phyloP scores from a whole-genome alignment of 2,329 filamentous ascomycete genomes.

The Beauveria bassiana region DNA sequence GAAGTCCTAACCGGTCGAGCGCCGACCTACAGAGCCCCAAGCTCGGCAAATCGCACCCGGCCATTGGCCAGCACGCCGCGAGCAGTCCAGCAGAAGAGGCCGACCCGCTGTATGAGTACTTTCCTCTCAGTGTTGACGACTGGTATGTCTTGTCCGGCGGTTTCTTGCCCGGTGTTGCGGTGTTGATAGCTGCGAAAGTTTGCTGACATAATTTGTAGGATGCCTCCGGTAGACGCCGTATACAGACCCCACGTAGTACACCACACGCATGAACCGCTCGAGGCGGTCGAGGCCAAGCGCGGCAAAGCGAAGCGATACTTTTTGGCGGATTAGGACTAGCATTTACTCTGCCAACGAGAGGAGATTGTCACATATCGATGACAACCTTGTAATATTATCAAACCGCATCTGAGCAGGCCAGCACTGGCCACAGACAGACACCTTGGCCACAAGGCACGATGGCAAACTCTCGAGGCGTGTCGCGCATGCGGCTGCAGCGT shows the following conservation, averaged over 20 bases:
- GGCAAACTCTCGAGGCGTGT: not conserved
- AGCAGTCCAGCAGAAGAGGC: constrained; percentile 66
- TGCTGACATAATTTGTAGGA: constrained; percentile 38
- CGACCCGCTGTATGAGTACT: constrained; percentile 89
- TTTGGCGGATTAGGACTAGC: constrained; percentile 46
- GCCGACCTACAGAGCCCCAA: constrained; percentile 45
- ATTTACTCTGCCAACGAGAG: not conserved
- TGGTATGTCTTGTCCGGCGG: constrained; percentile 44
- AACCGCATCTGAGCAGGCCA: not conserved
- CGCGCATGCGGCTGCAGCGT: not conserved
- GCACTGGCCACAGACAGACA: not conserved
- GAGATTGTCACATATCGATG: not conserved
- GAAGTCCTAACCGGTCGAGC: constrained; percentile 44
- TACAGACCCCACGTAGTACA: constrained; percentile 92
- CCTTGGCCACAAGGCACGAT: not conserved
- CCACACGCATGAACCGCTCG: constrained; percentile 65
- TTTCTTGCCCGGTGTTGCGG: not conserved
- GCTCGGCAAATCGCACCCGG: constrained; percentile 31
- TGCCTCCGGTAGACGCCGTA: constrained; percentile 81
- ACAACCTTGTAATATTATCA: constrained; percentile 5
- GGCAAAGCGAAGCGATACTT: constrained; percentile 67
- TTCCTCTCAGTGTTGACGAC: constrained; percentile 82
- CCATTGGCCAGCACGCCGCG: constrained; percentile 30
- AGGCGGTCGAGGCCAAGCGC: constrained; percentile 64
- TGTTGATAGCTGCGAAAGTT: no score